These are phyloP conservation scores for Euphorbia schlechtendalii DNA, from an alignment of 441 rosid species.

Conservation along the genomic window DNA sequence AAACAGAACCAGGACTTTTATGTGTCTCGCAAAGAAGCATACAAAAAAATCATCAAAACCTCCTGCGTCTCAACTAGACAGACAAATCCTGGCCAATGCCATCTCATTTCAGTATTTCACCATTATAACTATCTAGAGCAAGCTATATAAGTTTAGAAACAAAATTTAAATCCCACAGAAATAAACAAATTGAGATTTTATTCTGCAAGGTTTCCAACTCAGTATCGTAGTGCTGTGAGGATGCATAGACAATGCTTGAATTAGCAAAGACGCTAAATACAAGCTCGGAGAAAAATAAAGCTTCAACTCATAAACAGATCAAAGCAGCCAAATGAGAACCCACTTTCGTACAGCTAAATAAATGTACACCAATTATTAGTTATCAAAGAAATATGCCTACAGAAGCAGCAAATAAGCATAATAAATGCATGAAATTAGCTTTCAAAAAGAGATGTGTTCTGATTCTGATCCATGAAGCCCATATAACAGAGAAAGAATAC, in stretches of 20 bases:
- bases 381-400: constrained; percentile 19
- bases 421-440: constrained; percentile 10
- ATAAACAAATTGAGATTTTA: not conserved
- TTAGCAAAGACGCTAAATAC: no score
- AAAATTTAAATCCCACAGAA: not conserved
- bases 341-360: not conserved
- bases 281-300: no score
- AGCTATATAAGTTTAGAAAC: not conserved
- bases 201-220: constrained; percentile 8
- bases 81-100: no score
- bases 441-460: constrained; percentile 14
- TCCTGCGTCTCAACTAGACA: no score
- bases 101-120: constrained; percentile 19
- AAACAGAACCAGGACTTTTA: no score
- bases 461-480: constrained; percentile 30
- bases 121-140: constrained; percentile 6
- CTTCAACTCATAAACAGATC: no score
- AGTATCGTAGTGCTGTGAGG: constrained; percentile 4
- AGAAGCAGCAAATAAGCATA: constrained; percentile 10
- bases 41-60: no score
- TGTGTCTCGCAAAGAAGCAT: no score
- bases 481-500: constrained; percentile 42
- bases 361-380: constrained; percentile 1
- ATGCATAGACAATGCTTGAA: not conserved
- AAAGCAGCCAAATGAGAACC: no score